phyloP scores from a whole-genome alignment of 441 rosid genomes.

The Geranium incanum region DNA sequence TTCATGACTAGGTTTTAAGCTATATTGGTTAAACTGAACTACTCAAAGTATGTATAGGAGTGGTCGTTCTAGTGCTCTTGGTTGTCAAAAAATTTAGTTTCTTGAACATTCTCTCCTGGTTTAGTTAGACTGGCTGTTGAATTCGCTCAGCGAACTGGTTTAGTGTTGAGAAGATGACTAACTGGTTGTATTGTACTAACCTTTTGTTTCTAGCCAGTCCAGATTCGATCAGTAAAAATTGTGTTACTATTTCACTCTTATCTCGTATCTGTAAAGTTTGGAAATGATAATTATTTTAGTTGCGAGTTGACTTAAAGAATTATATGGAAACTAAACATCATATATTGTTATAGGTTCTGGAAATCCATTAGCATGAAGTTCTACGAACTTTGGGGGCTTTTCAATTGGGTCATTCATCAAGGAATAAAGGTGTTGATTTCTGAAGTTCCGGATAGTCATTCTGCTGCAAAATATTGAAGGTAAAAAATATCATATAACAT shows the following conservation, averaged over 20 bases:
- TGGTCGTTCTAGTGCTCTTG: no score
- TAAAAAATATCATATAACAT: conserved; percentile 18
- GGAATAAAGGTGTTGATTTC: conserved; percentile 11
- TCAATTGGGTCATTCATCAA: conserved; percentile 4
- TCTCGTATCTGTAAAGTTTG: background rate
- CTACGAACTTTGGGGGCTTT: background rate
- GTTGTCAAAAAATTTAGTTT: no score
- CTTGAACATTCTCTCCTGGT: no score
- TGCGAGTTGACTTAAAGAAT: background rate
- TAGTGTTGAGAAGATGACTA: no score
- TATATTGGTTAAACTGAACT: no score
- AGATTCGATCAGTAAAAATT: background rate
- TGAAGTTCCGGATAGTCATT: conserved; percentile 12
- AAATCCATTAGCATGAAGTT: conserved; percentile 5
- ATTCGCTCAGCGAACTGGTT: no score
- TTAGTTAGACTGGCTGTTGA: no score
- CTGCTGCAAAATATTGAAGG: conserved; percentile 25
- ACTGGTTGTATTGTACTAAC: no score
- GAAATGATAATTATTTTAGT: background rate
- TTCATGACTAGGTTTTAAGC: background rate
- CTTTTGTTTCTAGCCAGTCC: background rate
- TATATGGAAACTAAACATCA: conserved; percentile 16
- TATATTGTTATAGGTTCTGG: conserved; percentile 23
- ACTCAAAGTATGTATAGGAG: no score
- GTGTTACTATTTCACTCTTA: background rate